These are phyloP conservation scores for Candida buenavistaensis DNA, from an alignment of 1,139 yeast genomes.

Conservation along the genomic window DNA sequence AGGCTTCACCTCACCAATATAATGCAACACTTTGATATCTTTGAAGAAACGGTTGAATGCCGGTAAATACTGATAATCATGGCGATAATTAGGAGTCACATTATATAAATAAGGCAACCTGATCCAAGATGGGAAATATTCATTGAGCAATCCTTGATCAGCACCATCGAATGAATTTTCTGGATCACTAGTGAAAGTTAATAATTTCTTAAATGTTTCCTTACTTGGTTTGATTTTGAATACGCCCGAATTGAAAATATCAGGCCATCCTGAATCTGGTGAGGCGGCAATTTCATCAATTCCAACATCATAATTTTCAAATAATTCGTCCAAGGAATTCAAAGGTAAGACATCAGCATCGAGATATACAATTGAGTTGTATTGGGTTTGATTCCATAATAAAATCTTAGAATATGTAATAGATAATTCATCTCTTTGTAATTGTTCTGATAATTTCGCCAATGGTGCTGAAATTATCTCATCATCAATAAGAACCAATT, in stretches of 20 bases:
- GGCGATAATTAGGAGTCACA: slow-evolving; percentile 29
- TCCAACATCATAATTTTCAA: slow-evolving; percentile 18
- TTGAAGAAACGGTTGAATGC: slow-evolving; percentile 29
- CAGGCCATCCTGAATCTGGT: slow-evolving; percentile 42
- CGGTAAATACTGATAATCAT: slow-evolving; percentile 32
- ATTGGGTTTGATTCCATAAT: slow-evolving; percentile 28
- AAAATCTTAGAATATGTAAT: slow-evolving; percentile 29
- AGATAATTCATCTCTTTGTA: slow-evolving; percentile 30
- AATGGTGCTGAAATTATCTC: slow-evolving; percentile 21
- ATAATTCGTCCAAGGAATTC: slow-evolving; percentile 24
- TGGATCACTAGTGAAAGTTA: slow-evolving; percentile 15
- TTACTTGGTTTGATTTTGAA: slow-evolving; percentile 27
- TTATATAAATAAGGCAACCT: slow-evolving; percentile 32
- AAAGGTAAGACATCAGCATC: slow-evolving; percentile 34
- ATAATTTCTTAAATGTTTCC: slow-evolving; percentile 19
- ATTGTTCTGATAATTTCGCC: slow-evolving; percentile 18
- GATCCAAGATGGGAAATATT: slow-evolving; percentile 27
- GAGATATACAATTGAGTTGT: slow-evolving; percentile 26
- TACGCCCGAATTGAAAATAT: slow-evolving; percentile 35
- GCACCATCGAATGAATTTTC: slow-evolving; percentile 32
- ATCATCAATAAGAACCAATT: slow-evolving; percentile 25
- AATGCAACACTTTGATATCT: slow-evolving; percentile 30
- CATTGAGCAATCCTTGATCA: slow-evolving; percentile 35
- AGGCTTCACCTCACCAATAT: slow-evolving; percentile 30
- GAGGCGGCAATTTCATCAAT: slow-evolving; percentile 24